Percentiles rank a stretch among this genome's conserved stretches.
Evolutionary conservation across 2,329 filamentous ascomycete species (phyloP).

Genomic region (Ceratocystis eucalypticola): DNA sequence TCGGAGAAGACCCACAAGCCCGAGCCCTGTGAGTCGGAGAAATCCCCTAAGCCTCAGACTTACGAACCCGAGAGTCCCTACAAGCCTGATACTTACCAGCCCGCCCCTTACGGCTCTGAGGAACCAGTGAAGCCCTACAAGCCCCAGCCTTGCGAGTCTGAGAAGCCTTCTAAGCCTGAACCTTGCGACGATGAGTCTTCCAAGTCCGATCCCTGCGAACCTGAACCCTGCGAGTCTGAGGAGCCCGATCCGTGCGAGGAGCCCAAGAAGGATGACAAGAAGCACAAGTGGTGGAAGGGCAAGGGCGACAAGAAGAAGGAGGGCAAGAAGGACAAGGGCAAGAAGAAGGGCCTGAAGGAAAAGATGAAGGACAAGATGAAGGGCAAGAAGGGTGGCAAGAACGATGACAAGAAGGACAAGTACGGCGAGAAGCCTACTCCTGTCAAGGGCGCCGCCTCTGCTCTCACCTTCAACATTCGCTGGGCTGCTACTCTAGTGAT

Average conservation of each 20-base stretch:
- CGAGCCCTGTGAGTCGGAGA: constrained; percentile 11
- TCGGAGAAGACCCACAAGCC: constrained; percentile 4
- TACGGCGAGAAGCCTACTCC: constrained; percentile 17
- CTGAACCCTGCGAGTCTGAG: constrained; percentile 8
- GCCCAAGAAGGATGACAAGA: constrained; percentile 18
- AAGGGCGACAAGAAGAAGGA: constrained; percentile 18
- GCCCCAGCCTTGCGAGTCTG: constrained; percentile 9
- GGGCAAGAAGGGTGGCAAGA: constrained; percentile 17
- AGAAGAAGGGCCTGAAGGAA: constrained; percentile 12
- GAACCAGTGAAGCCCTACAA: constrained; percentile 5
- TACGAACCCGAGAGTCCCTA: constrained; percentile 3
- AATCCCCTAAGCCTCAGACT: constrained; percentile 7
- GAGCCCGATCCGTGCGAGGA: constrained; percentile 11
- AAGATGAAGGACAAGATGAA: constrained; percentile 17
- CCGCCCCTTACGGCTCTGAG: not conserved
- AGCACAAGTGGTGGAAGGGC: constrained; percentile 20
- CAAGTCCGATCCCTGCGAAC: not conserved
- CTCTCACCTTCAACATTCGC: constrained; percentile 12
- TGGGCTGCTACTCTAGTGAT: constrained; percentile 17
- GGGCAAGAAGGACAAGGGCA: constrained; percentile 16
- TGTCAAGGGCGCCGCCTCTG: constrained; percentile 16
- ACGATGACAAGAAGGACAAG: constrained; percentile 14
- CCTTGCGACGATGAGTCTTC: not conserved
- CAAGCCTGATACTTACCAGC: constrained; percentile 8
- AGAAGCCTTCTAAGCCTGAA: constrained; percentile 12